These are phyloP conservation scores for Epichloe uncinata DNA, from an alignment of 2,329 filamentous ascomycete genomes.

Conservation along the genomic window DNA sequence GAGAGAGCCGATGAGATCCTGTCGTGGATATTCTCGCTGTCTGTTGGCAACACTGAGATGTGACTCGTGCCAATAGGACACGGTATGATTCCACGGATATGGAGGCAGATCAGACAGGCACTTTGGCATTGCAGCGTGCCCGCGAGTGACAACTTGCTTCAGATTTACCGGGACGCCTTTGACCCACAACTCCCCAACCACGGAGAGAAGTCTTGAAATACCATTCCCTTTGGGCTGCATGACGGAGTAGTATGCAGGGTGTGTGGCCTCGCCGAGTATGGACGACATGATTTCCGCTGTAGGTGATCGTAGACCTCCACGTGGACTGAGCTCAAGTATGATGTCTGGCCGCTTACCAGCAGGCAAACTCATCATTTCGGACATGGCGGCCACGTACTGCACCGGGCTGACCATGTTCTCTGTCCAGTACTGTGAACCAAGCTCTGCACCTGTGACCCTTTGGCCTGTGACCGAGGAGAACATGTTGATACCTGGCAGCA, in stretches of 20 bases:
- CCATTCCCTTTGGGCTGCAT: conserved; percentile 16
- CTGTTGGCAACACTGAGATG: conserved; percentile 30
- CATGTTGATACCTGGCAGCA: conserved; percentile 17
- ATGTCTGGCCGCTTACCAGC: conserved; percentile 18
- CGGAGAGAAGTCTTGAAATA: conserved; percentile 14
- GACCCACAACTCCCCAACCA: conserved; percentile 25
- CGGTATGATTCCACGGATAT: conserved; percentile 42
- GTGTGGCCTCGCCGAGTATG: not conserved
- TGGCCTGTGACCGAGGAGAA: conserved; percentile 27
- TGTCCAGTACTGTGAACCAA: conserved; percentile 30
- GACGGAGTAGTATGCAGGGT: conserved; percentile 14
- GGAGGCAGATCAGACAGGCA: conserved; percentile 33
- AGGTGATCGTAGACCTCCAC: conserved; percentile 22
- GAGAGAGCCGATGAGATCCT: conserved; percentile 37
- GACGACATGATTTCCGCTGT: conserved; percentile 21
- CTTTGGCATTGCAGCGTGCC: conserved; percentile 10
- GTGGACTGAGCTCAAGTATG: conserved; percentile 29
- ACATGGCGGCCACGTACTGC: conserved; percentile 27
- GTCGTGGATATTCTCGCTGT: conserved; percentile 30
- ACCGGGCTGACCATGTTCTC: conserved; percentile 32
- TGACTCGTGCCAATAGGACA: conserved; percentile 40
- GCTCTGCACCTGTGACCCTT: conserved; percentile 10
- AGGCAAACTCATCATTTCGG: conserved; percentile 18
- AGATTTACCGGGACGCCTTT: conserved; percentile 21
- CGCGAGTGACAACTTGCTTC: conserved; percentile 14